These are phyloP conservation scores for Salmacisia buchloeana DNA, from an alignment of 1,284 basidiomycete species.

Conservation along the genomic window DNA sequence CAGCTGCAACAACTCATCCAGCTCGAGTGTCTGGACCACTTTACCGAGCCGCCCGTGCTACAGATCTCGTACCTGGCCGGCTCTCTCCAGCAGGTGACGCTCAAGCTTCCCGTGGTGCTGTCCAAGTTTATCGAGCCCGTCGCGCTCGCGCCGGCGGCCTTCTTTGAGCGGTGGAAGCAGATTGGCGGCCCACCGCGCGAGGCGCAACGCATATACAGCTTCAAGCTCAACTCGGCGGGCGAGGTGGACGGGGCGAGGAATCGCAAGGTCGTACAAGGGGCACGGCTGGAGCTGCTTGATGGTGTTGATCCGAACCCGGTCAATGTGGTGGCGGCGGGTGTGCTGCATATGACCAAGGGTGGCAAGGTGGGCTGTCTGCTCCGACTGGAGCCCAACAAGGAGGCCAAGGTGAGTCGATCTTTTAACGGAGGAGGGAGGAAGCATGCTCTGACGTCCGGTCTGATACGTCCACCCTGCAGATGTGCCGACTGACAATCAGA, in stretches of 20 bases:
- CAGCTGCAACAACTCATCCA: conserved; percentile 90
- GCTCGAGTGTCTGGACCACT: conserved; percentile 85
- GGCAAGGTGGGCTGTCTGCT: conserved; percentile 94
- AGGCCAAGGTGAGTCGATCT: conserved; percentile 68
- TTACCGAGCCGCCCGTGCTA: conserved; percentile 72
- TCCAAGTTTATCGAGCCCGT: conserved; percentile 93
- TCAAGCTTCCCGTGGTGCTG: conserved; percentile 78
- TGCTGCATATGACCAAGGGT: conserved; percentile 75
- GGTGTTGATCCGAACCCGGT: conserved; percentile 60
- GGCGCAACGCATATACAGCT: conserved; percentile 78
- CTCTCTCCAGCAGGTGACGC: conserved; percentile 74
- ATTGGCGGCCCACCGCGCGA: conserved; percentile 92
- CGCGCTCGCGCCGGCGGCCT: conserved; percentile 71
- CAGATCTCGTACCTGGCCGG: conserved; percentile 87
- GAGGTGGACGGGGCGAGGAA: conserved; percentile 71
- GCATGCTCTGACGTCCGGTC: neutral
- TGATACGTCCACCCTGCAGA: conserved; percentile 54
- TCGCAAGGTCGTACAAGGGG: conserved; percentile 69
- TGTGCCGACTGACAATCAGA: conserved; percentile 86
- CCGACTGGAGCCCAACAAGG: conserved; percentile 85
- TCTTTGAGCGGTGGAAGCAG: conserved; percentile 97
- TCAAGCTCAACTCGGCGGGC: conserved; percentile 61
- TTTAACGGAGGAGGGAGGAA: neutral
- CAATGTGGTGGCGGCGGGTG: conserved; percentile 85
- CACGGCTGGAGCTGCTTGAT: conserved; percentile 69